phyloP scores from a whole-genome alignment of 208 protist species.

The Wallacemonas collosoma region DNA sequence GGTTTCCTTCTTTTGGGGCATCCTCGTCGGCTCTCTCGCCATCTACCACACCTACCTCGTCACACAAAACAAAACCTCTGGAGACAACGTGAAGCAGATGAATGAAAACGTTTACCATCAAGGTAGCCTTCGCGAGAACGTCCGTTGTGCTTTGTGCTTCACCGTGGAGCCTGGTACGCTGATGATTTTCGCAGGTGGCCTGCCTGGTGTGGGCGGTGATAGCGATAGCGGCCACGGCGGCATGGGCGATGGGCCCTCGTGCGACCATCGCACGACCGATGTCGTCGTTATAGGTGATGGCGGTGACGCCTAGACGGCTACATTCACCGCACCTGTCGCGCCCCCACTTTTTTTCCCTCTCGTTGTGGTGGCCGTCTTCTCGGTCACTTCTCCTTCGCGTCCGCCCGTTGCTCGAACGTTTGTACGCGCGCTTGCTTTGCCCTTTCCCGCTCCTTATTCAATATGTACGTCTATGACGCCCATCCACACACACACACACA shows the following conservation, averaged over 20 bases:
- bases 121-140: slow-evolving; percentile 51
- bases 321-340: too few relatives aligned
- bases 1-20: slow-evolving; percentile 34
- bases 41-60: slow-evolving; percentile 71
- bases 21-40: slow-evolving; percentile 50
- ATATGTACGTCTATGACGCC: too few relatives aligned
- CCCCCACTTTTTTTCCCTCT: too few relatives aligned
- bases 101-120: slow-evolving; percentile 57
- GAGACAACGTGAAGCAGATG: slow-evolving; percentile 41
- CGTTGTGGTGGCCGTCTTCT: too few relatives aligned
- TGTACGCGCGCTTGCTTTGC: too few relatives aligned
- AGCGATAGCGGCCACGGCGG: slow-evolving; percentile 11
- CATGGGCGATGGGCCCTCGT: neutral
- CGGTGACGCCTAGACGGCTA: neutral
- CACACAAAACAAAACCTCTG: slow-evolving; percentile 66
- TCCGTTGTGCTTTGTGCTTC: slow-evolving; percentile 37
- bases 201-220: slow-evolving; percentile 1
- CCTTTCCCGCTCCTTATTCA: too few relatives aligned
- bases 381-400: too few relatives aligned
- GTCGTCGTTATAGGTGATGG: slow-evolving; percentile 12
- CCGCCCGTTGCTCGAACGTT: too few relatives aligned
- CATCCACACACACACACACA: too few relatives aligned
- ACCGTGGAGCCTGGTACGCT: neutral
- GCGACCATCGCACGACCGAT: neutral
- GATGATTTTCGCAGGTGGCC: neutral